Evolutionary conservation across 306 rosid species (phyloP), one percentile per base, ranked within the genome.

Genomic region (Phaseolus lunatus): DNA sequence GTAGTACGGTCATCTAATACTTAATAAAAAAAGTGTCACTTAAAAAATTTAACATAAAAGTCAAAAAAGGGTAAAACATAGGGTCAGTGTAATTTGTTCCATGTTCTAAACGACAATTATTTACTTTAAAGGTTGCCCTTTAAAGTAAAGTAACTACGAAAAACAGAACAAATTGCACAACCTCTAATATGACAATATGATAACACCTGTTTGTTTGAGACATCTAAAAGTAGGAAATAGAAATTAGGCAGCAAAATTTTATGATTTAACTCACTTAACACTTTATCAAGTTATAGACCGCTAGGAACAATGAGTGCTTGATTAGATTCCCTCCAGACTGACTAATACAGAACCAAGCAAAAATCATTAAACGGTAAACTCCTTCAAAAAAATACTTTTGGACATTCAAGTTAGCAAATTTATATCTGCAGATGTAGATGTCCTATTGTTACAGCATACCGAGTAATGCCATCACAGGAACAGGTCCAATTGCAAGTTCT

Each of bases 401-500:
- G 57, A 74, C 45, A 48, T 64, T 71, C 63, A 22, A 67, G 67
- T 64, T 27, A 65, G 61, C 80, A 65, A 33, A 47, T 19, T 56
- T 56, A 5, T 79, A 73, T 54, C 73, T 73, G 49, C 20, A 26
- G 72, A 77, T 66, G 73, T 64, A 76, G 69, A 48, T 63, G 35
- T 72, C 52, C 58, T 72, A 48, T 29, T 71, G 74, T 62, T 70
- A 74, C 71, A 74, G n/a, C 74, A 81, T 58, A 68, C 41, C 66
- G 66, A 67, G 39, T 31, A 67, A 68, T 19, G 47, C 6, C 48
- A 18, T 19, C 7, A 39, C 9, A 19, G 67, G 64, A 70, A 61
- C 45, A 41, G 39, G 19, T 57, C 49, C 39, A 66, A n/a, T 20
- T 50, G 71, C 14, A 81, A 63, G 70, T 70, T 77, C 80, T 95